Conservation (phyloP, 2,329 filamentous ascomycete species). For the Talaromyces albobiverticillius region DNA sequence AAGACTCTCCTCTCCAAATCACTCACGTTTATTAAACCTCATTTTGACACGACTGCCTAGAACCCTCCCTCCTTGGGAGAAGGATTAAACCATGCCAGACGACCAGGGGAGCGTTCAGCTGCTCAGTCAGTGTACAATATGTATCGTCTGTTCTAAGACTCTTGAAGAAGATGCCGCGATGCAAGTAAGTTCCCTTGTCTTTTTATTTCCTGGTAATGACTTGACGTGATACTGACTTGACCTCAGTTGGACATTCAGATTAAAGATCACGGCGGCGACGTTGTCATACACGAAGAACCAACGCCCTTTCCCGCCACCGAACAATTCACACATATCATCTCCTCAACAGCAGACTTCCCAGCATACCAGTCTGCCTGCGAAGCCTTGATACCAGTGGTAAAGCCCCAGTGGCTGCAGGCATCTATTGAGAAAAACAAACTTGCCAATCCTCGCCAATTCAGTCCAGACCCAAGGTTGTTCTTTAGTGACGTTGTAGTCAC, state of each 20-base stretch:
- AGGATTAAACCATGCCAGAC: slow-evolving; percentile 7
- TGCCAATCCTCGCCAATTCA: slow-evolving; percentile 78
- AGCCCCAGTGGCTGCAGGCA: slow-evolving; percentile 71
- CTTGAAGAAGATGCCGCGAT: slow-evolving; percentile 38
- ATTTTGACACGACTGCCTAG: background rate
- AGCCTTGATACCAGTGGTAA: slow-evolving; percentile 79
- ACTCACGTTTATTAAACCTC: background rate
- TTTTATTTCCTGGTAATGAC: background rate
- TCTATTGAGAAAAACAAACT: slow-evolving; percentile 69
- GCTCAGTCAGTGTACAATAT: slow-evolving; percentile 46
- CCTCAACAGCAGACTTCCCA: slow-evolving; percentile 86
- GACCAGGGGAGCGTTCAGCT: slow-evolving; percentile 27
- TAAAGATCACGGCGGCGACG: slow-evolving; percentile 48
- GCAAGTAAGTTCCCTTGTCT: slow-evolving; percentile 29
- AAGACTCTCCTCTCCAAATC: too few species aligned
- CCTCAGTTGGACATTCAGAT: slow-evolving; percentile 48
- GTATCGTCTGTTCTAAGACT: slow-evolving; percentile 43
- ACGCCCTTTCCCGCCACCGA: slow-evolving; percentile 37
- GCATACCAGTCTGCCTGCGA: slow-evolving; percentile 74
- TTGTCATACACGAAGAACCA: slow-evolving; percentile 40
- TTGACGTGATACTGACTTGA: background rate
- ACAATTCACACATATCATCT: slow-evolving; percentile 63
- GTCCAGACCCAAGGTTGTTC: slow-evolving; percentile 85
- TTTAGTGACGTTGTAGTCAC: slow-evolving; percentile 80
- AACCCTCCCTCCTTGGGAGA: background rate